phyloP scores from a whole-genome alignment of 768 basidiomycete species.

The Rhizopogon salebrosus region DNA sequence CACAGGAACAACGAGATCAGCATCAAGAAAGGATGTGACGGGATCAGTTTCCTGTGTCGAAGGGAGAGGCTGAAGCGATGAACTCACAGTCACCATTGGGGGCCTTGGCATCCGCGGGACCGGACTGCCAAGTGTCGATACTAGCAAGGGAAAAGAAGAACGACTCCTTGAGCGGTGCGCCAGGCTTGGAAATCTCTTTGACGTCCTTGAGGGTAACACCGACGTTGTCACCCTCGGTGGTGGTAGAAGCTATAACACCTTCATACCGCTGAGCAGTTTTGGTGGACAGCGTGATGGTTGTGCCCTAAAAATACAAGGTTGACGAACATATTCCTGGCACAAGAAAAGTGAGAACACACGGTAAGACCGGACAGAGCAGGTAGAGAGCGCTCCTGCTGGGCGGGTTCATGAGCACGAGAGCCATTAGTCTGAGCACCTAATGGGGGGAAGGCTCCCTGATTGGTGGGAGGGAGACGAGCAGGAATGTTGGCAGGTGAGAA shows the following conservation, averaged over 20 bases:
- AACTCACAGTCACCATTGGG: slow-evolving; percentile 70
- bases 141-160: slow-evolving; percentile 67
- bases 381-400: slow-evolving; percentile 52
- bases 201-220: slow-evolving; percentile 77
- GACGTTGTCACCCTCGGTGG: slow-evolving; percentile 57
- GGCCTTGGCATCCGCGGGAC: slow-evolving; percentile 61
- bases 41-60: slow-evolving; percentile 1
- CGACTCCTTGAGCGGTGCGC: slow-evolving; percentile 63
- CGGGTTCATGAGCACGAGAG: slow-evolving; percentile 36
- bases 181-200: slow-evolving; percentile 64
- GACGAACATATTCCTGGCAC: slow-evolving; percentile 12
- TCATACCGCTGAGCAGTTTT: slow-evolving; percentile 72
- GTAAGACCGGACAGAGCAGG: slow-evolving; percentile 66
- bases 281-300: slow-evolving; percentile 70
- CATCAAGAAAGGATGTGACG: background rate
- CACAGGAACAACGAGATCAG: slow-evolving; percentile 12
- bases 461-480: slow-evolving; percentile 36
- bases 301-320: slow-evolving; percentile 46
- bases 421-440: slow-evolving; percentile 43
- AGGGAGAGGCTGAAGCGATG: background rate
- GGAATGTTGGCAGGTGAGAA: slow-evolving; percentile 49
- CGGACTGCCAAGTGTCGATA: slow-evolving; percentile 70
- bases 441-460: slow-evolving; percentile 39
- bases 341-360: slow-evolving; percentile 38
- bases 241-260: slow-evolving; percentile 60